Base-by-base conservation (phyloP, 1,284 basidiomycete genomes). In the Apiotrichum gamsii region DNA sequence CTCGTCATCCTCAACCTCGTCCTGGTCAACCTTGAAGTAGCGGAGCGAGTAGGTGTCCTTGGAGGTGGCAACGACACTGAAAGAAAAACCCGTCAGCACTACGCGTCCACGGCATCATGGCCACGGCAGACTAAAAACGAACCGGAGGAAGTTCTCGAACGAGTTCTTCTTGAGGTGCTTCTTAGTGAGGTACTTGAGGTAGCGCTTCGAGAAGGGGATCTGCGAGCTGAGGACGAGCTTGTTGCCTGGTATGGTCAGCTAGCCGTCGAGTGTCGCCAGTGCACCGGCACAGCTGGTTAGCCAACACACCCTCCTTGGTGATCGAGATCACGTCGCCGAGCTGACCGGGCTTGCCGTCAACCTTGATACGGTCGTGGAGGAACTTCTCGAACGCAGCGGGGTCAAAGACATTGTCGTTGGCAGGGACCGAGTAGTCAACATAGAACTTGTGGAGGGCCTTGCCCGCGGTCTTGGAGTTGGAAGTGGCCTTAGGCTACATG, bases 21-120 rank as follows among this genome's bases (percentile, higher is more conserved):
- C 85, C 62, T 79, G 87, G 85, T 85, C 85, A 60, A 93, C 90
- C 76, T 91, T 91, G 80, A 90, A 93, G 83, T 91, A 93, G 60
- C 84, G 81, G 57, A 94, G 83, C 68, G 89, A 82, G 75, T 93
- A 94, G 59, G 80, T 80, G 72, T 93, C 89, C 76, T 91, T 91
- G 45, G 83, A 80, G 30, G 87, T 83, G 34, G 90, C 88, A 60
- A 93, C 87, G 58, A 93, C 89, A 51, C 83, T 83, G 53, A 14
- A 30, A 6, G 18, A 10, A 35, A 4, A n/a, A n/a, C n/a, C n/a
- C n/a, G 36, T 55, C 43, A 57, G 58, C 39, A 21, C 5, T 5
- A 24, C 18, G 23, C 11, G 10, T 3, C 5, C 18, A 9, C 5
- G 2, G 10, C 21, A 4, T 28, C 24, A 29, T 2, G 14, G 28